Conservation (phyloP, 495 filamentous ascomycete species). For the Peziza echinospora region DNA sequence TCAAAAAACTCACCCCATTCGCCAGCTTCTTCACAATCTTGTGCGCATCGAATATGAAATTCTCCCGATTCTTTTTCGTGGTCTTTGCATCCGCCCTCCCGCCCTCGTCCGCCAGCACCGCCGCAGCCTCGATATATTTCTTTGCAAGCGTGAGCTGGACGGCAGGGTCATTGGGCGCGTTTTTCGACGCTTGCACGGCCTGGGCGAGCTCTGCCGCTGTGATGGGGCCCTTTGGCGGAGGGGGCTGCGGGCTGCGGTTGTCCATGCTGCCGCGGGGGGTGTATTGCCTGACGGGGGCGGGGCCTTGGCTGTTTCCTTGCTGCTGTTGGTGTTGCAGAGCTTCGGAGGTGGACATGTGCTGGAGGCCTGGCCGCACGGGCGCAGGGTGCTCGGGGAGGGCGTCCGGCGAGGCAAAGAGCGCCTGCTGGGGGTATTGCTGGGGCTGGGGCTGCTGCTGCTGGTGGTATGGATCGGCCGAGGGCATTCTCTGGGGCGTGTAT, state of each 20-base stretch:
- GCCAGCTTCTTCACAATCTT: slow-evolving; percentile 79
- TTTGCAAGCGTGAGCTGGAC: slow-evolving; percentile 55
- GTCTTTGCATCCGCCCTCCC: slow-evolving; percentile 53
- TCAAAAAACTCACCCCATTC: slow-evolving; percentile 22
- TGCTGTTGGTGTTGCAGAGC: slow-evolving; percentile 21
- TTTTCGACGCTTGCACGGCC: slow-evolving; percentile 41
- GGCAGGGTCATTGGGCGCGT: slow-evolving; percentile 47
- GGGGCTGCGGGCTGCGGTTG: not conserved
- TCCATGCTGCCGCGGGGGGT: slow-evolving; percentile 3
- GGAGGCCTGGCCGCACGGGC: slow-evolving; percentile 58
- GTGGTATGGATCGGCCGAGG: slow-evolving; percentile 6
- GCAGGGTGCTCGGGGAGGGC: slow-evolving; percentile 55
- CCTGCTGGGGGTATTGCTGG: slow-evolving; percentile 14
- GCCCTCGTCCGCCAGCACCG: slow-evolving; percentile 44
- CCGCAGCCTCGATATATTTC: slow-evolving; percentile 67
- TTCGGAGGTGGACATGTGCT: no score
- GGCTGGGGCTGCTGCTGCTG: slow-evolving; percentile 16
- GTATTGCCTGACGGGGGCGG: slow-evolving; percentile 17
- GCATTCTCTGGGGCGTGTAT: not conserved
- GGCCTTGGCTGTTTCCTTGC: slow-evolving; percentile 6
- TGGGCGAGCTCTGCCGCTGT: slow-evolving; percentile 57
- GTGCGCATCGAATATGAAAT: slow-evolving; percentile 63
- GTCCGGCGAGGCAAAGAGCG: slow-evolving; percentile 28
- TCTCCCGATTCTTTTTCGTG: slow-evolving; percentile 55
- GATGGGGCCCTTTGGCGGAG: slow-evolving; percentile 28